Evolutionary conservation across 2,329 filamentous ascomycete genomes (phyloP).

Genomic region (Colletotrichum sansevieriae): DNA sequence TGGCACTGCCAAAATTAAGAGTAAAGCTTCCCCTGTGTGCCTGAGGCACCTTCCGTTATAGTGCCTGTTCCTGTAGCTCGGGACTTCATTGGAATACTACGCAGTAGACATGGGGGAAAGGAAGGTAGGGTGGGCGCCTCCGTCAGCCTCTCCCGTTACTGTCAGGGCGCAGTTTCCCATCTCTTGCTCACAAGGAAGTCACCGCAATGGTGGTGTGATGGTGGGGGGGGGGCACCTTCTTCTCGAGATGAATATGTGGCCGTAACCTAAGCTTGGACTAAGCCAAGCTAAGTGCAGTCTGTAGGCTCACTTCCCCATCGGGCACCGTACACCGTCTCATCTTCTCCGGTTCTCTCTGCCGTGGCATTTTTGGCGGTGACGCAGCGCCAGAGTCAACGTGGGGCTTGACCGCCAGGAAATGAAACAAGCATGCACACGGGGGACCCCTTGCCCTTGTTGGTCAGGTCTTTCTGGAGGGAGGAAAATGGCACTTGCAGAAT

Average conservation of each 20-base stretch:
- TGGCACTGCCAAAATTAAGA: conserved; percentile 31
- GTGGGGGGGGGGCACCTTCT: not conserved
- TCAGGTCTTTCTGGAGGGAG: no score
- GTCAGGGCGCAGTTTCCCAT: conserved; percentile 1
- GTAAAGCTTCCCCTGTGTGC: conserved; percentile 26
- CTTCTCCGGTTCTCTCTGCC: not conserved
- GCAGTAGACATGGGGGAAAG: not conserved
- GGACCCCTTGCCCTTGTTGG: not conserved
- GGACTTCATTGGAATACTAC: no score
- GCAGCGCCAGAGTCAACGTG: conserved; percentile 41
- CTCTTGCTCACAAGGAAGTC: no score
- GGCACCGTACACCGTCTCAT: conserved; percentile 12
- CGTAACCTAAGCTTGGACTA: no score
- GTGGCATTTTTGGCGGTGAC: conserved; percentile 35
- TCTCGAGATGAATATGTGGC: not conserved
- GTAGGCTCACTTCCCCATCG: not conserved
- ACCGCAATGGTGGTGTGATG: conserved; percentile 8
- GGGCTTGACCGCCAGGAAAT: conserved; percentile 43
- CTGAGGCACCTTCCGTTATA: not conserved
- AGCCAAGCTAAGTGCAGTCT: no score
- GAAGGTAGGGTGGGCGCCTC: conserved; percentile 8
- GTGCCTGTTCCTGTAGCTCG: conserved; percentile 8
- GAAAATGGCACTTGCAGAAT: not conserved
- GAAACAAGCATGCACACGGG: conserved; percentile 40
- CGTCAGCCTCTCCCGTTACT: conserved; percentile 24